Evolutionary conservation across 441 rosid species (phyloP).

Genomic region (Pelargonium australe): DNA sequence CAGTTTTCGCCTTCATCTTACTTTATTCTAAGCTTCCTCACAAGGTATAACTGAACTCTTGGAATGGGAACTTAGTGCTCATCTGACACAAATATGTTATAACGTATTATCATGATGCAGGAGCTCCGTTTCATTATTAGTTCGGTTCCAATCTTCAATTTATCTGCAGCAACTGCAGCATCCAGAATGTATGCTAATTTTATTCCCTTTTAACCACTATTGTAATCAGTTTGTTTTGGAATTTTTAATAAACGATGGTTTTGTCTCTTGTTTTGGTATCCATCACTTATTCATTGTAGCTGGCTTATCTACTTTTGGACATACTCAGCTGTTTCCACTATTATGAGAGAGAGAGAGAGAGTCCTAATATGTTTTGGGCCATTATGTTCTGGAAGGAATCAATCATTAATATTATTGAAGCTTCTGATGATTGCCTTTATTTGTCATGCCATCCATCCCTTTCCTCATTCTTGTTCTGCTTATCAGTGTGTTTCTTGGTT

Average conservation of each 20-base stretch:
- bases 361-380: too few species aligned
- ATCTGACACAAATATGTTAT: slow-evolving; percentile 5
- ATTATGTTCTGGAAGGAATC: too few species aligned
- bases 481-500: background rate
- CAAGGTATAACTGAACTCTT: slow-evolving; percentile 48
- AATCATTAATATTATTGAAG: too few species aligned
- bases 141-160: slow-evolving; percentile 88
- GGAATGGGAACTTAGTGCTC: slow-evolving; percentile 19
- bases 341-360: background rate
- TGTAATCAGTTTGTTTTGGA: background rate
- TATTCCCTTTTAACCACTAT: slow-evolving; percentile 3
- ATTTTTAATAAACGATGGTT: background rate
- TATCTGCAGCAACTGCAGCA: slow-evolving; percentile 86
- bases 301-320: background rate
- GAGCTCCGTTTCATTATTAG: slow-evolving; percentile 92
- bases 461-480: background rate
- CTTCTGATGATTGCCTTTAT: too few species aligned
- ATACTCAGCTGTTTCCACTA: background rate
- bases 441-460: background rate
- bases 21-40: slow-evolving; percentile 97
- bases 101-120: slow-evolving; percentile 36
- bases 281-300: too few species aligned
- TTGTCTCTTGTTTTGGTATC: background rate
- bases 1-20: slow-evolving; percentile 58
- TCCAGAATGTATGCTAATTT: slow-evolving; percentile 57